These are phyloP conservation scores for Phytophthora syringae DNA, from an alignment of 352 stramenopile genomes.

Conservation along the genomic window DNA sequence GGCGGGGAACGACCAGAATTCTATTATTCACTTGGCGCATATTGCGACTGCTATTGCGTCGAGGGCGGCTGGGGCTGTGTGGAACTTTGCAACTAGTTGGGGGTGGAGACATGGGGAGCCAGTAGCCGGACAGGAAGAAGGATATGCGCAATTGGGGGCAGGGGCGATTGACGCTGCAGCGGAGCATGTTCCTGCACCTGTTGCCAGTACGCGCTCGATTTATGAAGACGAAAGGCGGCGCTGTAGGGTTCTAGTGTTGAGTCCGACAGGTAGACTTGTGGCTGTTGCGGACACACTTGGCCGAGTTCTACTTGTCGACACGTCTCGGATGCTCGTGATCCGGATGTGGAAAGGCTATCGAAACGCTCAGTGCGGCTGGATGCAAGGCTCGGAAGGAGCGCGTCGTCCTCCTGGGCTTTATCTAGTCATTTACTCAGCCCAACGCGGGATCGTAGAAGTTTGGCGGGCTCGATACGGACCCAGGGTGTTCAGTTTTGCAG, in stretches of 20 bases:
- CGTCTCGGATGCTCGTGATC: constrained; percentile 79
- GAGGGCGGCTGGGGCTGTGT: constrained; percentile 74
- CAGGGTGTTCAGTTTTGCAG: constrained; percentile 73
- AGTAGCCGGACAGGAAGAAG: constrained; percentile 16
- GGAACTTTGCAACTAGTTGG: constrained; percentile 88
- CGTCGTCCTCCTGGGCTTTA: constrained; percentile 65
- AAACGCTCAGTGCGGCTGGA: constrained; percentile 83
- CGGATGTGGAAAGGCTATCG: constrained; percentile 91
- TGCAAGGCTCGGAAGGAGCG: constrained; percentile 69
- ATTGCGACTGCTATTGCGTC: constrained; percentile 85
- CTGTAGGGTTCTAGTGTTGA: constrained; percentile 67
- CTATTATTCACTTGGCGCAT: constrained; percentile 87
- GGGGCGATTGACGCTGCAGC: constrained; percentile 57
- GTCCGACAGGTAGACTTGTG: constrained; percentile 70
- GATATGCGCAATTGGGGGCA: constrained; percentile 36
- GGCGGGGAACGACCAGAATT: constrained; percentile 86
- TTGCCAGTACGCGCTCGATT: constrained; percentile 58
- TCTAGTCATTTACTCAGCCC: constrained; percentile 85
- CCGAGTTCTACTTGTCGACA: constrained; percentile 80
- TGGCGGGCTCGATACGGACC: constrained; percentile 82
- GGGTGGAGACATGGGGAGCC: constrained; percentile 48
- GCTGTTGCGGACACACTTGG: constrained; percentile 80
- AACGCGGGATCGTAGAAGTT: constrained; percentile 84
- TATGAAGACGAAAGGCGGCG: constrained; percentile 68
- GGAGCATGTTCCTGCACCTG: constrained; percentile 74